These are phyloP conservation scores for Cyathus pygmaeus DNA, from an alignment of 1,284 basidiomycete species.

Conservation along the genomic window DNA sequence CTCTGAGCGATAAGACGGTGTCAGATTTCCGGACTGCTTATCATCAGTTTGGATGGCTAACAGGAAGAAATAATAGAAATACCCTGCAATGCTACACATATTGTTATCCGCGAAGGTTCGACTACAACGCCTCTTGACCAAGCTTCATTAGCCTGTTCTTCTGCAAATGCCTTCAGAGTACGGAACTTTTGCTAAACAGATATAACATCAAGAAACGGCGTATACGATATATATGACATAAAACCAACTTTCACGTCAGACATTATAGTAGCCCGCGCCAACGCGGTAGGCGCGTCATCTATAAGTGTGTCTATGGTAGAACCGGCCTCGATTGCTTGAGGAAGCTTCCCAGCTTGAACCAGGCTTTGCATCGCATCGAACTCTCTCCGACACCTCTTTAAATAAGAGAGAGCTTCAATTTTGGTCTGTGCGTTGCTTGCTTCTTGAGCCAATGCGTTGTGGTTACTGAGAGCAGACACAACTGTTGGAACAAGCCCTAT, in stretches of 20 bases:
- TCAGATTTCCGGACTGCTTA: constrained; percentile 66
- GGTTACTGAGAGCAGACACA: constrained; percentile 59
- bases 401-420: constrained; percentile 61
- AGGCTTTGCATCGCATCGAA: constrained; percentile 55
- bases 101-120: constrained; percentile 56
- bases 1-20: constrained; percentile 59
- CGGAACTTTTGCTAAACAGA: constrained; percentile 60
- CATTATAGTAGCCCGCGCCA: constrained; percentile 62
- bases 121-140: constrained; percentile 67
- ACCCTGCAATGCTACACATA: constrained; percentile 70
- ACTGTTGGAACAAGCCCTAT: constrained; percentile 72
- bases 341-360: constrained; percentile 65
- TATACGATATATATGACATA: not conserved
- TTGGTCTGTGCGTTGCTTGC: constrained; percentile 61
- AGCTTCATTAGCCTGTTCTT: constrained; percentile 78
- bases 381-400: constrained; percentile 59
- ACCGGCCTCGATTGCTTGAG: constrained; percentile 63
- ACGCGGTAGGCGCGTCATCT: constrained; percentile 57
- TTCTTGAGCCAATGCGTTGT: constrained; percentile 70
- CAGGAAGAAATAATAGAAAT: constrained; percentile 14
- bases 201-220: constrained; percentile 10
- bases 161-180: constrained; percentile 64
- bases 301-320: constrained; percentile 56
- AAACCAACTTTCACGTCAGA: constrained; percentile 66
- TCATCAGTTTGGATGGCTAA: not conserved